phyloP scores from a whole-genome alignment of 1,139 yeast genomes.

The Hansenula lynferdii region DNA sequence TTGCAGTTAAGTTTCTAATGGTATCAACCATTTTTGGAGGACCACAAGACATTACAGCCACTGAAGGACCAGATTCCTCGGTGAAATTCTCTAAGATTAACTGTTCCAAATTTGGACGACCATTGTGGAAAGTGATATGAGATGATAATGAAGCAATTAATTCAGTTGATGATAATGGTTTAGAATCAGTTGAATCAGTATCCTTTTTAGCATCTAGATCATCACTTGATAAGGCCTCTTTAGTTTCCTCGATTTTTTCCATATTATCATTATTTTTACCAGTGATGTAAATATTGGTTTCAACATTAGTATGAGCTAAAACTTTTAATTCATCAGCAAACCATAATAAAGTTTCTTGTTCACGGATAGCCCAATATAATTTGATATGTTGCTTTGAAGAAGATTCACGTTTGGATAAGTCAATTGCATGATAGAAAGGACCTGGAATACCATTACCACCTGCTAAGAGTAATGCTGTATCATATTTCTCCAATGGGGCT shows the following conservation, averaged over 20 bases:
- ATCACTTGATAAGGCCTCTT: neutral
- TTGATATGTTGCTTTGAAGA: slow-evolving; percentile 27
- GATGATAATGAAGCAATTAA: neutral
- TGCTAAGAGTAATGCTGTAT: slow-evolving; percentile 49
- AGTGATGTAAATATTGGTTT: slow-evolving; percentile 39
- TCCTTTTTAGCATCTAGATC: neutral
- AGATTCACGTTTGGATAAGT: slow-evolving; percentile 12
- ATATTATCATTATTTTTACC: neutral
- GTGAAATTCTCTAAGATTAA: slow-evolving; percentile 27
- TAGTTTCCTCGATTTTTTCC: neutral
- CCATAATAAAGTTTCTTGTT: slow-evolving; percentile 40
- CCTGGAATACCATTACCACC: slow-evolving; percentile 82
- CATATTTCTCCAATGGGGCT: slow-evolving; percentile 50
- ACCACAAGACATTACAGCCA: slow-evolving; percentile 46
- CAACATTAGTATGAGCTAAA: slow-evolving; percentile 30
- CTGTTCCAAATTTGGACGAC: slow-evolving; percentile 32
- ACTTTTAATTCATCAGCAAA: slow-evolving; percentile 42
- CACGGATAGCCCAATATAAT: slow-evolving; percentile 49
- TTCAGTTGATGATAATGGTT: neutral
- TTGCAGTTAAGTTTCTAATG: slow-evolving; percentile 31
- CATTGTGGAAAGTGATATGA: slow-evolving; percentile 10
- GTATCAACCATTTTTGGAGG: slow-evolving; percentile 45
- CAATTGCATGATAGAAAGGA: slow-evolving; percentile 31
- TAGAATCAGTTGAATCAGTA: neutral
- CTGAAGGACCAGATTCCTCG: slow-evolving; percentile 26